These are phyloP conservation scores for Olyra latifolia DNA, from an alignment of 176 grass and related monocot genomes.

Conservation along the genomic window DNA sequence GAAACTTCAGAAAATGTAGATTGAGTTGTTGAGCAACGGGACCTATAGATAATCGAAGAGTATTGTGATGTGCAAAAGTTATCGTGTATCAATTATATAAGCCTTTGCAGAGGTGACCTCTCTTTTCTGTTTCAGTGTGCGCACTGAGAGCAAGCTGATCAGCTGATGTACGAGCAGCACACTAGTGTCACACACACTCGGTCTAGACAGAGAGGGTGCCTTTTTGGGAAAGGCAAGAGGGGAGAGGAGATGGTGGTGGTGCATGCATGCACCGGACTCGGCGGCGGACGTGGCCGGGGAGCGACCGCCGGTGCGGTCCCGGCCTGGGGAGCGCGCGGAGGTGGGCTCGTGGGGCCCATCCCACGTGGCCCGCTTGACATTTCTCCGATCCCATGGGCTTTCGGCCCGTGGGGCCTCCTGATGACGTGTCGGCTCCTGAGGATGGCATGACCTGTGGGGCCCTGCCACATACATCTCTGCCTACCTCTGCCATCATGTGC, in stretches of 20 bases:
- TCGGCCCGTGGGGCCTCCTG: slow-evolving; percentile 15
- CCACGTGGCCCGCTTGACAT: slow-evolving; percentile 38
- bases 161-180: slow-evolving; percentile 33
- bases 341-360: slow-evolving; percentile 25
- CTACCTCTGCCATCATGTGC: not conserved
- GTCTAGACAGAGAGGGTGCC: not conserved
- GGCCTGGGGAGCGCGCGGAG: slow-evolving; percentile 31
- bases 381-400: slow-evolving; percentile 5
- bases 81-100: slow-evolving; percentile 39
- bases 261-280: slow-evolving; percentile 7
- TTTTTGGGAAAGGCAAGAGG: not conserved
- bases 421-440: slow-evolving; percentile 9
- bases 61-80: not conserved
- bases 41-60: no score
- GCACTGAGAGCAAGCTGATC: slow-evolving; percentile 8
- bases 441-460: not conserved
- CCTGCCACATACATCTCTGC: not conserved
- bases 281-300: slow-evolving; percentile 19
- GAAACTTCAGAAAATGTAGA: no score
- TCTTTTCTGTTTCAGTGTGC: not conserved
- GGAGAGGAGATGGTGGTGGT: not conserved
- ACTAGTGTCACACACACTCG: not conserved
- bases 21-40: no score
- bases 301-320: slow-evolving; percentile 57
- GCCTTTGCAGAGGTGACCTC: slow-evolving; percentile 18